These are phyloP conservation scores for Phialophora macrospora DNA, from an alignment of 2,329 filamentous ascomycete species.

Conservation along the genomic window DNA sequence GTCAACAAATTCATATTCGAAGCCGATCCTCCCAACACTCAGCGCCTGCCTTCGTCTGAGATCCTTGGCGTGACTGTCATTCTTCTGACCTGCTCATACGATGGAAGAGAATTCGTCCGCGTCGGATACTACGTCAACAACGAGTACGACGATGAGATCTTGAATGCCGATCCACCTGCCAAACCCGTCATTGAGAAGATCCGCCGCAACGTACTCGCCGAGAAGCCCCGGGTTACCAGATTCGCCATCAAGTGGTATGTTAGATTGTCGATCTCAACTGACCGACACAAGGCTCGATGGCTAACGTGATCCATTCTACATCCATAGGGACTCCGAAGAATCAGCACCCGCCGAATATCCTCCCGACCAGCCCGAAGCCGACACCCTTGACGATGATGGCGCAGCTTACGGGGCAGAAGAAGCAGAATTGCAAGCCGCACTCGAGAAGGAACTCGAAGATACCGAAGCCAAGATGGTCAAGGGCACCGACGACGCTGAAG, in stretches of 20 bases:
- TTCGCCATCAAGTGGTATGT: conserved; percentile 97
- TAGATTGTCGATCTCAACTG: neutral
- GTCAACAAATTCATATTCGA: conserved; percentile 99
- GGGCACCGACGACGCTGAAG: conserved; percentile 63
- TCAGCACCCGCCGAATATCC: conserved; percentile 95
- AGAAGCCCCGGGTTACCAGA: conserved; percentile 95
- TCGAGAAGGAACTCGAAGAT: conserved; percentile 57
- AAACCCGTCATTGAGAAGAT: conserved; percentile 94
- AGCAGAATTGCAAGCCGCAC: conserved; percentile 71
- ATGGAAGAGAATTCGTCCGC: conserved; percentile 93
- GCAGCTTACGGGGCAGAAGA: conserved; percentile 91
- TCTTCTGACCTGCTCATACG: conserved; percentile 93
- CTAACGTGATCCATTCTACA: neutral
- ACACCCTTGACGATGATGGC: conserved; percentile 78
- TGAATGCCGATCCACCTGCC: conserved; percentile 84
- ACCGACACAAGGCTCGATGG: neutral
- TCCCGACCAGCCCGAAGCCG: conserved; percentile 95
- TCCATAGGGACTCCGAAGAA: conserved; percentile 90
- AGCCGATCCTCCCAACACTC: conserved; percentile 87
- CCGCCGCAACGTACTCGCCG: conserved; percentile 86
- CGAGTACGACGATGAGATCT: conserved; percentile 91
- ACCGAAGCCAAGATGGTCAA: conserved; percentile 51
- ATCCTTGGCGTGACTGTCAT: conserved; percentile 97
- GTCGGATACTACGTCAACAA: conserved; percentile 99
- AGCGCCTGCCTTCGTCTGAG: conserved; percentile 89